Evolutionary conservation across 768 basidiomycete species (phyloP).

Genomic region (Naganishia kalamii): DNA sequence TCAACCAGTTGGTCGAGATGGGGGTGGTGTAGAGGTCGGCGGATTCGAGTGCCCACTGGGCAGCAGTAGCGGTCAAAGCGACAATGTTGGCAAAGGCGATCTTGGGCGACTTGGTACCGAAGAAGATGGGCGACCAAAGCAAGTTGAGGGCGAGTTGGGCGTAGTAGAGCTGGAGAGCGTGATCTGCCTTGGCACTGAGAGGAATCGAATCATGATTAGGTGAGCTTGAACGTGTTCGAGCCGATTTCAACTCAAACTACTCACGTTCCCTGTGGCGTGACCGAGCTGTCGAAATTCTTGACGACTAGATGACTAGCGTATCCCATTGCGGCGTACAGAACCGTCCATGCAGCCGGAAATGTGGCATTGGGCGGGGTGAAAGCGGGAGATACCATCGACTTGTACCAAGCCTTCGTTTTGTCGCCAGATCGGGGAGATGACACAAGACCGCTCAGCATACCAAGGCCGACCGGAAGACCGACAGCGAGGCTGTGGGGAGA

Average conservation of each 20-base stretch:
- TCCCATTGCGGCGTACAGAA: conserved; percentile 58
- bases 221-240: not conserved
- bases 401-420: conserved; percentile 54
- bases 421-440: conserved; percentile 51
- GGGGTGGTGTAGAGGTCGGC: conserved; percentile 48
- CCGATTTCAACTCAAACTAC: conserved; percentile 7
- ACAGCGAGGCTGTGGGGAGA: conserved; percentile 36
- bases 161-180: conserved; percentile 58
- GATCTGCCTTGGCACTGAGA: conserved; percentile 49
- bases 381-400: conserved; percentile 55
- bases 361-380: conserved; percentile 54
- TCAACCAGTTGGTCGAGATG: conserved; percentile 53
- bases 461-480: conserved; percentile 57
- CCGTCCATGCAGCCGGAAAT: conserved; percentile 60
- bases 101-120: conserved; percentile 48
- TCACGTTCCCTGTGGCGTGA: conserved; percentile 51
- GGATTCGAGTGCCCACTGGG: conserved; percentile 59
- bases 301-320: conserved; percentile 62
- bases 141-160: conserved; percentile 58
- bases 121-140: conserved; percentile 63
- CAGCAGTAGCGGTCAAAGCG: conserved; percentile 54
- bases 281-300: conserved; percentile 52
- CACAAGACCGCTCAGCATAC: conserved; percentile 53
- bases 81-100: conserved; percentile 55
- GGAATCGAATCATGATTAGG: not conserved